Percentiles rank a stretch among this genome's conserved stretches.
phyloP scores from a whole-genome alignment of 441 rosid genomes.

The Iberis amara region DNA sequence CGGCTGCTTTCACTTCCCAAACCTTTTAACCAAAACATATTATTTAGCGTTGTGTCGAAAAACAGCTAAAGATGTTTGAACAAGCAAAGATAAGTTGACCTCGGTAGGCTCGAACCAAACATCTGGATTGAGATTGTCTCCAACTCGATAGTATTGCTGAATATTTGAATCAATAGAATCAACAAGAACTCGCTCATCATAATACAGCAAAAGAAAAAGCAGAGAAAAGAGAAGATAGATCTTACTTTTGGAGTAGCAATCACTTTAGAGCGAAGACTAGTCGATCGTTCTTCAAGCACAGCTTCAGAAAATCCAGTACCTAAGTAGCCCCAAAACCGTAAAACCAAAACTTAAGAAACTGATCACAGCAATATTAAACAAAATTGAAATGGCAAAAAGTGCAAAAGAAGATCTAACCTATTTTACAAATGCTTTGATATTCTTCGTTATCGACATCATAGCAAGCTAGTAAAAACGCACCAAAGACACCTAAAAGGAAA shows the following conservation, averaged over 20 bases:
- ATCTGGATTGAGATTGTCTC: slow-evolving; percentile 66
- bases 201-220: slow-evolving; percentile 2
- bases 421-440: slow-evolving; percentile 87
- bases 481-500: slow-evolving; percentile 61
- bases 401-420: slow-evolving; percentile 44
- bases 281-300: slow-evolving; percentile 73
- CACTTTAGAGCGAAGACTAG: slow-evolving; percentile 74
- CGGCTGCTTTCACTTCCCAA: slow-evolving; percentile 99
- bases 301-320: slow-evolving; percentile 90
- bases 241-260: slow-evolving; percentile 71
- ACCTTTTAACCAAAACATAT: slow-evolving; percentile 44
- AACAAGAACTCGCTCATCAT: slow-evolving; percentile 14
- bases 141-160: slow-evolving; percentile 72
- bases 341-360: slow-evolving; percentile 1
- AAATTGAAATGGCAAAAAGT: not conserved
- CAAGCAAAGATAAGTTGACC: slow-evolving; percentile 41
- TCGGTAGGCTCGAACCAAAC: slow-evolving; percentile 91
- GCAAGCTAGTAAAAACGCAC: slow-evolving; percentile 92
- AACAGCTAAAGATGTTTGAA: no score
- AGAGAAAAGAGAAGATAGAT: slow-evolving; percentile 18
- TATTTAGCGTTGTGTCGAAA: not conserved
- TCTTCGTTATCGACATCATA: slow-evolving; percentile 72
- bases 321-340: slow-evolving; percentile 26
- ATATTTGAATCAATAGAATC: slow-evolving; percentile 24
- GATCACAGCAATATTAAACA: slow-evolving; percentile 15